These are phyloP conservation scores for Annulohypoxylon truncatum DNA, from an alignment of 2,329 filamentous ascomycete genomes.

Conservation along the genomic window DNA sequence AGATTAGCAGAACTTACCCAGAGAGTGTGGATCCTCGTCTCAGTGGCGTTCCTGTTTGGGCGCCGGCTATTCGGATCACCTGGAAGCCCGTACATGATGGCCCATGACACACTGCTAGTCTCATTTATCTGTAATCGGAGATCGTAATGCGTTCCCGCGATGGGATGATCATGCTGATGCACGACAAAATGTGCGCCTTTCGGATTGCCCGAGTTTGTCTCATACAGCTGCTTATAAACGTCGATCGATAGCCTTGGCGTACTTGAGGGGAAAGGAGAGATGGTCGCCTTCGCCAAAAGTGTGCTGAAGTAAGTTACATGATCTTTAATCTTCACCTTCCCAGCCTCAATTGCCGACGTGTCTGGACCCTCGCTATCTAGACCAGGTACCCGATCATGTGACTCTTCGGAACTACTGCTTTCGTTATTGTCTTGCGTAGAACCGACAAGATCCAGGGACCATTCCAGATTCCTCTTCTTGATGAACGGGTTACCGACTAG, in stretches of 20 bases:
- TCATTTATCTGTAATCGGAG: constrained; percentile 76
- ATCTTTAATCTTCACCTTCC: constrained; percentile 52
- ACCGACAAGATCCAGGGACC: constrained; percentile 52
- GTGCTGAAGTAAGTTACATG: constrained; percentile 55
- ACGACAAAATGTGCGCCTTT: constrained; percentile 71
- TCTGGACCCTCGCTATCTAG: constrained; percentile 36
- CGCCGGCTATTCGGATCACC: constrained; percentile 66
- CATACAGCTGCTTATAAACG: constrained; percentile 54
- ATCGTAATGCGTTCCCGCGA: constrained; percentile 76
- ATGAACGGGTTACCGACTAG: constrained; percentile 60
- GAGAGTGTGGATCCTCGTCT: constrained; percentile 70
- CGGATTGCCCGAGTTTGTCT: constrained; percentile 46
- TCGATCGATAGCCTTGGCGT: constrained; percentile 52
- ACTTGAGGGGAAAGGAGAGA: constrained; percentile 37
- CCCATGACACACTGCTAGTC: constrained; percentile 73
- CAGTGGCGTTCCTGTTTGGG: constrained; percentile 69
- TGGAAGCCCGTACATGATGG: constrained; percentile 71
- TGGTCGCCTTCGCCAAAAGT: constrained; percentile 48
- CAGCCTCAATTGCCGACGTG: constrained; percentile 57
- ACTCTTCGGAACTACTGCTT: constrained; percentile 30
- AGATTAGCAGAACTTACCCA: constrained; percentile 57
- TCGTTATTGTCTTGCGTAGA: constrained; percentile 20
- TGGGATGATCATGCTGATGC: constrained; percentile 78
- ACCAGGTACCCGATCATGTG: constrained; percentile 4
- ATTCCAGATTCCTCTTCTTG: constrained; percentile 60